A percentile compares a stretch with the other conserved stretches of the same genome.
These are phyloP conservation scores for Geopyxis carbonaria DNA, from an alignment of 495 filamentous ascomycete species.

Conservation along the genomic window DNA sequence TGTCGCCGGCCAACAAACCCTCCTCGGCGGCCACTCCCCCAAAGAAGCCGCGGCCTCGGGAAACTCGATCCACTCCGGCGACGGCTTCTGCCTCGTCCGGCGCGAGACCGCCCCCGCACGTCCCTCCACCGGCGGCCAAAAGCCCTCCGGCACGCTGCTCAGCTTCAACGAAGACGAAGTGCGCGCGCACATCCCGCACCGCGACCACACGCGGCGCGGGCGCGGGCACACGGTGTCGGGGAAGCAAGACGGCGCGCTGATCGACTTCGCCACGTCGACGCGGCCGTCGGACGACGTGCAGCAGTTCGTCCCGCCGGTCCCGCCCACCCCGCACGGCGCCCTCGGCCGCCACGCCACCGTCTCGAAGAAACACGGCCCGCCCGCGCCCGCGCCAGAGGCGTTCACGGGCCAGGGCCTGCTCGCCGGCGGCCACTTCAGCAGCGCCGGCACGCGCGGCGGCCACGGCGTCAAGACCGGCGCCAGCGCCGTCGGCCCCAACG, in stretches of 20 bases:
- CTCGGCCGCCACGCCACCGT: not conserved
- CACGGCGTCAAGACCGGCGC: slow-evolving; percentile 14
- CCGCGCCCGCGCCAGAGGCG: too few relatives aligned
- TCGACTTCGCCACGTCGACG: slow-evolving; percentile 10
- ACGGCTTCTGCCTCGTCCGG: not conserved
- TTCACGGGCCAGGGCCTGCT: slow-evolving; percentile 21
- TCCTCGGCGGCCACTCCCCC: not conserved
- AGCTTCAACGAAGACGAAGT: slow-evolving; percentile 15
- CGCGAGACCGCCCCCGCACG: too few relatives aligned
- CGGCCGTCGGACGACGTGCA: not conserved
- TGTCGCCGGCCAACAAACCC: slow-evolving; percentile 9
- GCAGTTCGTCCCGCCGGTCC: not conserved
- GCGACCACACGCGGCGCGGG: slow-evolving; percentile 14
- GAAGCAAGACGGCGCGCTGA: slow-evolving; percentile 8
- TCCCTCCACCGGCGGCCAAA: slow-evolving; percentile 7
- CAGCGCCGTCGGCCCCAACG: slow-evolving; percentile 19
- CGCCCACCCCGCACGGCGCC: not conserved
- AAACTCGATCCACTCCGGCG: not conserved
- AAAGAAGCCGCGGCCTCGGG: not conserved
- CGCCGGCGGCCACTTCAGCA: slow-evolving; percentile 11
- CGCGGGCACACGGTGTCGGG: slow-evolving; percentile 15
- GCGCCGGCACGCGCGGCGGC: slow-evolving; percentile 14
- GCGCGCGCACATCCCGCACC: slow-evolving; percentile 5
- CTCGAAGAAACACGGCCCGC: slow-evolving; percentile 1
- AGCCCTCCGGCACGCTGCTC: slow-evolving; percentile 17